Evolutionary conservation across 225 moss, liverwort and hornwort genomes (phyloP).

Genomic region (Pseudisothecium myosuroides): DNA sequence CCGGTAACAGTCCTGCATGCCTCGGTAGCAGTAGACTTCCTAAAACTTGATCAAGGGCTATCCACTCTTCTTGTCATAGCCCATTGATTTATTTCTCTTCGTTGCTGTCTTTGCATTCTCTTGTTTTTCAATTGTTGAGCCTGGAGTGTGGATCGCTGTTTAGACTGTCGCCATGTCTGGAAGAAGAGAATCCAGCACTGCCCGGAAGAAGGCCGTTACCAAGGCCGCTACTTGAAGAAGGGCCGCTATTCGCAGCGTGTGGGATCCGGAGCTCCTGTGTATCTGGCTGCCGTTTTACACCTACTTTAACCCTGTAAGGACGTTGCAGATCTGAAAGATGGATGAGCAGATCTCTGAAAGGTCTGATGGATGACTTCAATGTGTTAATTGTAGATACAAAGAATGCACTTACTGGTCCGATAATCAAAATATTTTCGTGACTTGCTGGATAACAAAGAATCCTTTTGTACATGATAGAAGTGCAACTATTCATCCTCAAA

Average conservation of each 20-base stretch:
- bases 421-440: no score
- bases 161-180: neutral
- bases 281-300: neutral
- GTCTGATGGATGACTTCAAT: rapidly evolving
- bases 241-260: neutral
- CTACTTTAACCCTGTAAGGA: neutral
- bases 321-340: neutral
- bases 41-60: no score
- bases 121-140: neutral
- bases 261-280: neutral
- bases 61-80: neutral
- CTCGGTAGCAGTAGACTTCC: neutral
- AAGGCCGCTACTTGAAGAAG: neutral
- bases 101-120: neutral
- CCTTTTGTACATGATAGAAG: no score
- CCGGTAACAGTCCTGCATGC: neutral
- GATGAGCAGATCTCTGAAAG: neutral
- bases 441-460: no score
- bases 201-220: neutral
- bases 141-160: neutral
- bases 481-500: no score
- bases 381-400: neutral
- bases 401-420: neutral
- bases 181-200: neutral
- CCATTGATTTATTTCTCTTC: neutral